Evolutionary conservation across 768 basidiomycete species (phyloP).

Genomic region (Lactifluus pinguis): DNA sequence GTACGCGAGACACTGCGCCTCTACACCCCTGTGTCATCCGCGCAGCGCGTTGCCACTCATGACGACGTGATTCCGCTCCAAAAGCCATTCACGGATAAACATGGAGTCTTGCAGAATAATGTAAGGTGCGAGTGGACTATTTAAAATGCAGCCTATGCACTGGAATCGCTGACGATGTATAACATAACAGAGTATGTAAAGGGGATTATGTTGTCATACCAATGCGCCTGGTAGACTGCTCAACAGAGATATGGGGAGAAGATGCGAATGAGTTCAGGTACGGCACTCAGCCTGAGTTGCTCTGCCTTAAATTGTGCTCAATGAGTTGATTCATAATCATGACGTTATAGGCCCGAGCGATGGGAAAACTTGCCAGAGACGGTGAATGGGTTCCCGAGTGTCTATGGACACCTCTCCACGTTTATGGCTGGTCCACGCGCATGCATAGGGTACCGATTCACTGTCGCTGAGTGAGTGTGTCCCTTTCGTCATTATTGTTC

Average conservation of each 20-base stretch:
- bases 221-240: slow-evolving; percentile 22
- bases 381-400: slow-evolving; percentile 8
- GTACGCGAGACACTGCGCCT: slow-evolving; percentile 20
- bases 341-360: slow-evolving; percentile 13
- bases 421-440: slow-evolving; percentile 8
- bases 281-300: not conserved
- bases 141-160: too few species aligned
- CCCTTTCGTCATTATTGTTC: too few species aligned
- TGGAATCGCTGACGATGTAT: not conserved
- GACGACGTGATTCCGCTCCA: slow-evolving; percentile 28
- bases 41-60: slow-evolving; percentile 20
- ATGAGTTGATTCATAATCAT: not conserved
- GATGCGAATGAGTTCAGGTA: slow-evolving; percentile 27
- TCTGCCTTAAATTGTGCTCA: too few species aligned
- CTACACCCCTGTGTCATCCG: slow-evolving; percentile 18
- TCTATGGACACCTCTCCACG: slow-evolving; percentile 14
- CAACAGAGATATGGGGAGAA: slow-evolving; percentile 26
- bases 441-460: slow-evolving; percentile 27
- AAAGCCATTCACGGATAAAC: slow-evolving; percentile 18
- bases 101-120: slow-evolving; percentile 7
- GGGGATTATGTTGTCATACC: slow-evolving; percentile 21
- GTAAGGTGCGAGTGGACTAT: slow-evolving; percentile 11
- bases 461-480: slow-evolving; percentile 21
- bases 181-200: slow-evolving; percentile 3
- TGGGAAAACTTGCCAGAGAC: slow-evolving; percentile 16